These are phyloP conservation scores for Cystobasidiaceae sp. DNA, from an alignment of 1,284 basidiomycete genomes.

Conservation along the genomic window DNA sequence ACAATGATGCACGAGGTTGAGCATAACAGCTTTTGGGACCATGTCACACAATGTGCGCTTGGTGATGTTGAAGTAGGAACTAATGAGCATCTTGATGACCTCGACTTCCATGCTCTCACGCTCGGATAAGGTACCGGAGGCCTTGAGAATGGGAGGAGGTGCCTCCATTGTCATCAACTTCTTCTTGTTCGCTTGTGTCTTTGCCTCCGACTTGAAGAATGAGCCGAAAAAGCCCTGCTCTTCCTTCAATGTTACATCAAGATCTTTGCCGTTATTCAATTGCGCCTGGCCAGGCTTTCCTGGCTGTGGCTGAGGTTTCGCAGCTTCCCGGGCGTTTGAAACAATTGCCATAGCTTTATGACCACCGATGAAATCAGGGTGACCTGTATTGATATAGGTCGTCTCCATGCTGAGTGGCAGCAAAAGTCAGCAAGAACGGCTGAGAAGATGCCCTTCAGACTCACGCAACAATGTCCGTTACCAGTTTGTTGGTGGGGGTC, in stretches of 20 bases:
- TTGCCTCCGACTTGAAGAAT: conserved; percentile 66
- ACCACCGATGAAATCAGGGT: conserved; percentile 94
- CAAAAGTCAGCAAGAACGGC: conserved; percentile 10
- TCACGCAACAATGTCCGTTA: conserved; percentile 81
- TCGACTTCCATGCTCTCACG: conserved; percentile 98
- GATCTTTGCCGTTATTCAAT: conserved; percentile 84
- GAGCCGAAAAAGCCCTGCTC: conserved; percentile 86
- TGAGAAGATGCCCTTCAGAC: conserved; percentile 41
- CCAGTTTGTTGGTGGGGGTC: conserved; percentile 90
- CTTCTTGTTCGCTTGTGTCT: conserved; percentile 59
- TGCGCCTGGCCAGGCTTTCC: conserved; percentile 68
- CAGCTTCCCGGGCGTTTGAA: conserved; percentile 68
- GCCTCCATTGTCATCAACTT: conserved; percentile 50
- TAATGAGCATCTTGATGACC: conserved; percentile 72
- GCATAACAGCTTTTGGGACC: conserved; percentile 88
- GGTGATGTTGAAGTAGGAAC: conserved; percentile 78
- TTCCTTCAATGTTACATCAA: conserved; percentile 81
- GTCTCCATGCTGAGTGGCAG: conserved; percentile 73
- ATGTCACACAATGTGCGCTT: conserved; percentile 99
- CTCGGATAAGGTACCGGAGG: conserved; percentile 87
- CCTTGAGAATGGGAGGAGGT: conserved; percentile 85
- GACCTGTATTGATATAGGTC: conserved; percentile 97
- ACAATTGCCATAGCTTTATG: conserved; percentile 94
- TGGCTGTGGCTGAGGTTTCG: conserved; percentile 59
- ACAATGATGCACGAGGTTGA: conserved; percentile 84